Base-by-base conservation (phyloP, 805 yeast genomes). In the Metschnikowia henanensis region DNA sequence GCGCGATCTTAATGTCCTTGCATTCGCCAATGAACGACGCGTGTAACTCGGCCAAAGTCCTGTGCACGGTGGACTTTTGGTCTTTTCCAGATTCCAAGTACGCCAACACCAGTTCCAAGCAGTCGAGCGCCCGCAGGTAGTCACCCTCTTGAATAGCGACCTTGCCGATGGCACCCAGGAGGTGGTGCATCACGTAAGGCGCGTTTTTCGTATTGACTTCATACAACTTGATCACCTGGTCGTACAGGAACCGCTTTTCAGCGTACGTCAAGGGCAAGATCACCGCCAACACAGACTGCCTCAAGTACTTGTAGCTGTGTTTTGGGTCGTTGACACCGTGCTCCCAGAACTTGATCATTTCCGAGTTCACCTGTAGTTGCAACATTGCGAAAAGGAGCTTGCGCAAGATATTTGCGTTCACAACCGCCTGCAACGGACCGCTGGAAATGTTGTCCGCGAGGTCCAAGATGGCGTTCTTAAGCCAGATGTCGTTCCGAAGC, bases 1-100 rank as follows among this genome's bases (percentile, higher is more conserved):
- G 80, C 4, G 95, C 87, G 35, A 87, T 82, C 32, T 70, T 71
- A 43, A 85, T 72, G 58, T 87, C 90, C 58, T 78, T 79, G 62
- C 89, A 84, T 52, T 79, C 80, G 35, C 95, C 94, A 58, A 87
- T 83, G 55, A 87, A 87, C 3, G 84, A 74, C 48, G 86, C 72
- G 67, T 87, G 95, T 36, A 87, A 83, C 64, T 84, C 87, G 26
- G 84, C 76, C 62, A 85, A 68, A 25, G 83, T 76, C 39, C 81
- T 73, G 55, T 70, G 52, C 66, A 62, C 68, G 35, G 43, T 45
- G 26, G 37, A 9, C 55, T 33, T 35, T 13, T 37, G 37, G 13
- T 39, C 45, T 10, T 20, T n/a, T 32, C 49, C 44, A 18, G 48
- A 29, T 50, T 79, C 79, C 28, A 77, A 73, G 34, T 72, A 72